Percentiles rank a stretch among this genome's conserved stretches.
Conservation (phyloP, 305 asterid species). For the Rubia balearica region DNA sequence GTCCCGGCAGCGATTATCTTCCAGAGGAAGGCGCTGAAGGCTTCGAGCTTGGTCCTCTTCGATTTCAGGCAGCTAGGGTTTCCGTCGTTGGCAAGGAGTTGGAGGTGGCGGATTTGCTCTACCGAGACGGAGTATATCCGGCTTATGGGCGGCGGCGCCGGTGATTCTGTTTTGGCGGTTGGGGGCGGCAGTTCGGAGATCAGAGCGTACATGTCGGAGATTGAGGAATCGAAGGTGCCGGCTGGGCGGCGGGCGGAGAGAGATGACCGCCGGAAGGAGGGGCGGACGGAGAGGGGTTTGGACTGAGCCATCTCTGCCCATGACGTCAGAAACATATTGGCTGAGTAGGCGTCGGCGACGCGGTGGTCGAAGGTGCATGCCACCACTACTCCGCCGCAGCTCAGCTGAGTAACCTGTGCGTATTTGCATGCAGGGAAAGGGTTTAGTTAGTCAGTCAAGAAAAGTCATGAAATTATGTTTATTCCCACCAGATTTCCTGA, state of each 20-base stretch:
- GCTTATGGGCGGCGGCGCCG: constrained; percentile 19
- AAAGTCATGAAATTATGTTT: background rate
- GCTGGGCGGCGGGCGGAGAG: constrained; percentile 41
- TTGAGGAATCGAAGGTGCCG: constrained; percentile 24
- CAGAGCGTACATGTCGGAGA: constrained; percentile 34
- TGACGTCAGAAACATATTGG: constrained; percentile 56
- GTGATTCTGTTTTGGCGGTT: background rate
- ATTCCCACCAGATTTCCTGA: background rate
- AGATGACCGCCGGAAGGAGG: constrained; percentile 51
- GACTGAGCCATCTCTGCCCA: constrained; percentile 53
- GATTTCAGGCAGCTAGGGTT: background rate
- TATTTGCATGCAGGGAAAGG: background rate
- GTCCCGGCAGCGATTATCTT: constrained; percentile 30
- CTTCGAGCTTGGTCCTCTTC: constrained; percentile 41
- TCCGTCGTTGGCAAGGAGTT: constrained; percentile 31
- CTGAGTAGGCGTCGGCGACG: constrained; percentile 66
- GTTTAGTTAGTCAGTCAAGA: background rate
- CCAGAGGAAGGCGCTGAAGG: constrained; percentile 59
- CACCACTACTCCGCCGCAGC: constrained; percentile 30
- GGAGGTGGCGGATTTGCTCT: constrained; percentile 30
- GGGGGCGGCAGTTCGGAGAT: constrained; percentile 24
- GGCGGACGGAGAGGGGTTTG: constrained; percentile 28
- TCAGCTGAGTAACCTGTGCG: constrained; percentile 27
- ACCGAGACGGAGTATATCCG: constrained; percentile 52
- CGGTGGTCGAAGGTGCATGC: constrained; percentile 42